Evolutionary conservation across 148 eudicot genomes (phyloP), one percentile per base, ranked within the genome.

Genomic region (Limonium bicolor): DNA sequence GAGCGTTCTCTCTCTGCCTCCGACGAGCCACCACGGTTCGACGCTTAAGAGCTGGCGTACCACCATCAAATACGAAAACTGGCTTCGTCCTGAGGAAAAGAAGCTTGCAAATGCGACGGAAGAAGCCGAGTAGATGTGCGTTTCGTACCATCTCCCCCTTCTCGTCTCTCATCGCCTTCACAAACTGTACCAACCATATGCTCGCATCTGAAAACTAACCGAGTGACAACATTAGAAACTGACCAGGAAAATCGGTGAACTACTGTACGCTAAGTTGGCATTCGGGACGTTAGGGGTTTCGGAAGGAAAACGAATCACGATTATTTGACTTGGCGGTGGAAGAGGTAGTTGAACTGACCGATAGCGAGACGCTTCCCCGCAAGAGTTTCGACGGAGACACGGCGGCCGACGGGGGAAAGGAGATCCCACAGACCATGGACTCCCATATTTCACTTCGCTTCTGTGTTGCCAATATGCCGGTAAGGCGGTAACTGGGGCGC

Each of bases 121-220:
- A 90, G 45, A 90, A 90, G 3, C 97, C 97, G 15, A 90, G 36
- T 28, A 90, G 20, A 48, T 90, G 97, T 38, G 97, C 97, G 51
- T 90, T 90, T 16, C 80, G 66, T 38, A 84, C 79, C 97, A 90
- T 90, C 48, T 90, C 97, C n/a, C 97, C 97, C 18, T 67, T 73
- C 19, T 90, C 97, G 54, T 90, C 97, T 12, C 97, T 59, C 93
- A 90, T 90, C 43, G 97, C 97, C 73, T 90, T 90, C 80, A 90
- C 75, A 49, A 90, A 90, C 59, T 90, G 97, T 7, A 90, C 52
- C 82, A 90, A 74, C 97, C 97, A 90, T 68, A 90, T 90, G 59
- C 97, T 90, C 30, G 97, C 97, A 67, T 90, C 97, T 90, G 61
- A 47, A 32, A 44, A 23, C 1, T 23, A 26, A 26, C 10, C 6